Base-by-base conservation (phyloP, 768 basidiomycete species). In the Dentipellis sp. region DNA sequence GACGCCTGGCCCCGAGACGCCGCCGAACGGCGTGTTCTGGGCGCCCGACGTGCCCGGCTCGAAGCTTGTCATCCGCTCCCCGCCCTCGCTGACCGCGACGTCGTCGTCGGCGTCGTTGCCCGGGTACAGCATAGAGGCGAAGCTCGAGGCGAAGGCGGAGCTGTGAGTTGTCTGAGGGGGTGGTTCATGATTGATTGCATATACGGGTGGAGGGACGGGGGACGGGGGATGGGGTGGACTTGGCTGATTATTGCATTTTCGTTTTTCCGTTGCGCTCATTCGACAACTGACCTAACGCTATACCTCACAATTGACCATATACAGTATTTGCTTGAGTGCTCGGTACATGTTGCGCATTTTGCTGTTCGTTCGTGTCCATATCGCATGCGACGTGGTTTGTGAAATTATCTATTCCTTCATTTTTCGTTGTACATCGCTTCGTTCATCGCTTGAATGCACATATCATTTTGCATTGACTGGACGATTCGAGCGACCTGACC, bases 1-100 rank as follows among this genome's bases (percentile, higher is more conserved):
- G 10, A 85, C 84, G 2, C 86, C 86, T 9, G 82, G 78, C 22
- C 64, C 68, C 21, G 56, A 60, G 52, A 60, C 61, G 8, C 61
- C 59, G 3, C 58, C 61, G 14, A 59, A 57, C 39, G 52, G 38
- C 22, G 46, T 59, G 21, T 56, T 40, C 12, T 62, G 61, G 61
- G 52, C 54, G n/a, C 61, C 59, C 14, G 54, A 55, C 14, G 55
- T 59, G 8, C 58, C 60, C 10, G 42, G 55, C 46, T 2, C 54
- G 45, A 60, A 54, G 54, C 47, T 53, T 2, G 37, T 55, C 8
- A 52, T 56, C 12, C 59, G 55, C 29, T 56, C 35, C 42, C 61
- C 59, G 12, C 21, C 49, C 19, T 48, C 59, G 10, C 53, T 62
- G 21, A 58, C 59, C 12, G 42, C 59, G 10, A 58, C 56, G 21